Conservation (phyloP, 2,329 filamentous ascomycete species). For the Alternaria brassicae region DNA sequence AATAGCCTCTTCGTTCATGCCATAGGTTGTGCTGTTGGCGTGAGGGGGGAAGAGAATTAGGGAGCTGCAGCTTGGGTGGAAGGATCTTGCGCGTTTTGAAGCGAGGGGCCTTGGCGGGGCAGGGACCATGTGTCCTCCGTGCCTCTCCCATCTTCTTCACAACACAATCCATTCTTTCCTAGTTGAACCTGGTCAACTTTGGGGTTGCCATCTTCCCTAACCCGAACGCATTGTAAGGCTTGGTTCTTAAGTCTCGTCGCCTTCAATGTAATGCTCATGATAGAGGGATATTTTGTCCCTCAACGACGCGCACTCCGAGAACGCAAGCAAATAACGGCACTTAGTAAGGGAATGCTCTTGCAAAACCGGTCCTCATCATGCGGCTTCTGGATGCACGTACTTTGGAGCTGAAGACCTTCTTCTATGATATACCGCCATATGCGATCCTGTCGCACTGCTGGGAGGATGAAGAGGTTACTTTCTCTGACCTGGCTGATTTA, state of each 20-base stretch:
- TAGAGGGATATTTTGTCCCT: background rate
- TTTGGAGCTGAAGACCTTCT: slow-evolving; percentile 14
- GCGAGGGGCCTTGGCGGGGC: slow-evolving; percentile 11
- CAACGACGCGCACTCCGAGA: background rate
- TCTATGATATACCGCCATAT: slow-evolving; percentile 17
- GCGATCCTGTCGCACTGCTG: slow-evolving; percentile 31
- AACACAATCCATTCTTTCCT: background rate
- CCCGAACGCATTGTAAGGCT: no score
- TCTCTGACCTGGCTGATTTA: slow-evolving; percentile 21
- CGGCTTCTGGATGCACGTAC: slow-evolving; percentile 16
- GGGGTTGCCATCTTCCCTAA: no score
- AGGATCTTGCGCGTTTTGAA: slow-evolving; percentile 3
- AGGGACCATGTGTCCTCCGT: slow-evolving; percentile 1
- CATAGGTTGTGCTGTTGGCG: background rate
- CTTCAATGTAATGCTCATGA: background rate
- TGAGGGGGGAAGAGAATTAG: background rate
- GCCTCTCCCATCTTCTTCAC: background rate
- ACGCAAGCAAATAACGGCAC: background rate
- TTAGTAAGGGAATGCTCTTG: background rate
- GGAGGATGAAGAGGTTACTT: slow-evolving; percentile 20
- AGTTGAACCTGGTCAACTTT: no score
- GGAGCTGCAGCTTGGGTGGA: background rate
- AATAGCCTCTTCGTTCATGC: background rate
- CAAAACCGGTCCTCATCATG: background rate
- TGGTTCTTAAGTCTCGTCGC: no score